phyloP scores from a whole-genome alignment of 176 grass and related monocot genomes.

The Thinopyrum elongatum region DNA sequence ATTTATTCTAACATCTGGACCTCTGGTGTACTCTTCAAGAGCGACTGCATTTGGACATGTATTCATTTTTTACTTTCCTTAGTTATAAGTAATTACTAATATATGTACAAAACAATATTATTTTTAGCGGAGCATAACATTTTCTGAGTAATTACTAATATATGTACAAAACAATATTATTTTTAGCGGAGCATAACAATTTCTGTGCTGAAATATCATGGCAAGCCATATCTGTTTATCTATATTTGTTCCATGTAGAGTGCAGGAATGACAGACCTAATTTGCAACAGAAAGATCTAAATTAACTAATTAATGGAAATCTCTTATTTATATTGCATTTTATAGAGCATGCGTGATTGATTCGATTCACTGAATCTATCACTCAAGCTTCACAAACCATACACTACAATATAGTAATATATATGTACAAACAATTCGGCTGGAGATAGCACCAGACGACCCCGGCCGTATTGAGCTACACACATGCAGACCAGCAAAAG shows the following conservation, averaged over 20 bases:
- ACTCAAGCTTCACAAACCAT: conserved; percentile 3
- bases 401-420: neutral
- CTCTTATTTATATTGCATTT: neutral
- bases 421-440: neutral
- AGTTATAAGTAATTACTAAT: neutral
- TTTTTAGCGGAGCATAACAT: neutral
- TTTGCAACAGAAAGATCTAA: neutral
- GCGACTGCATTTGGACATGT: too few species aligned
- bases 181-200: neutral
- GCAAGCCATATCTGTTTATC: neutral
- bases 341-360: conserved; percentile 19
- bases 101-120: neutral
- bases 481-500: neutral
- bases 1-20: too few species aligned
- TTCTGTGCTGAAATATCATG: neutral
- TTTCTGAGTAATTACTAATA: neutral
- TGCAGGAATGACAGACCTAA: neutral
- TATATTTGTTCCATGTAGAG: neutral
- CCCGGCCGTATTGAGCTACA: neutral
- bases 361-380: neutral
- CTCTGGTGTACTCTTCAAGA: too few species aligned
- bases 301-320: neutral
- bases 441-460: neutral
- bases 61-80: neutral
- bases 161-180: neutral